phyloP scores from a whole-genome alignment of 2,329 filamentous ascomycete genomes.

The Gnomoniopsis sp. region DNA sequence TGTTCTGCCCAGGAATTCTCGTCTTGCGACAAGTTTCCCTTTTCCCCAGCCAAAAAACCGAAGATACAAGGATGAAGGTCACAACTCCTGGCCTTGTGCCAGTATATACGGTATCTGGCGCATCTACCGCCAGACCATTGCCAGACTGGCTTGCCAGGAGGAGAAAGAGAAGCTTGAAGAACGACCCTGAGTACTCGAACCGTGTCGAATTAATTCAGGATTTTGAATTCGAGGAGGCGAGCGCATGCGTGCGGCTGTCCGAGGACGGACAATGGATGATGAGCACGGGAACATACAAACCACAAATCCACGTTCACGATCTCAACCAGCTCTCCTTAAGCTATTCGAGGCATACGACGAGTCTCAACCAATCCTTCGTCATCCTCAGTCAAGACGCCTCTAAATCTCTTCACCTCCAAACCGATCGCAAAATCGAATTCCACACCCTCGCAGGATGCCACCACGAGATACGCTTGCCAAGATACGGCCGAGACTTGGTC shows the following conservation, averaged over 20 bases:
- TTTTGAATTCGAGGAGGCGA: constrained; percentile 96
- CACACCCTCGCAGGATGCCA: constrained; percentile 87
- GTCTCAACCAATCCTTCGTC: constrained; percentile 86
- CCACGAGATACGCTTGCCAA: constrained; percentile 82
- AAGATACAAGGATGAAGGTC: constrained; percentile 62
- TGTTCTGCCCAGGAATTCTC: not conserved
- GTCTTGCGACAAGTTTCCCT: not conserved
- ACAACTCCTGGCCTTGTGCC: constrained; percentile 77
- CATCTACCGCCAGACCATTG: constrained; percentile 79
- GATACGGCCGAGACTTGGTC: constrained; percentile 85
- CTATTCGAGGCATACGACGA: constrained; percentile 86
- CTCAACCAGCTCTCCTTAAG: constrained; percentile 91
- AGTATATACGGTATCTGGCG: constrained; percentile 93
- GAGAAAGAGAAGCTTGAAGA: constrained; percentile 86
- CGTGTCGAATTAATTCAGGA: constrained; percentile 94
- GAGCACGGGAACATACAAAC: constrained; percentile 77
- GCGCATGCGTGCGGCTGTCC: constrained; percentile 81
- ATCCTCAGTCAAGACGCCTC: constrained; percentile 88
- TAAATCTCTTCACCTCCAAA: constrained; percentile 91
- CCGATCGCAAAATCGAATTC: constrained; percentile 87
- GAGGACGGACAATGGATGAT: constrained; percentile 98
- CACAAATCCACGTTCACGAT: constrained; percentile 91
- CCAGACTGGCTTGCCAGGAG: constrained; percentile 94
- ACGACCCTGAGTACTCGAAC: constrained; percentile 88
- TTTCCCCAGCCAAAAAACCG: not conserved